Evolutionary conservation across 441 rosid species (phyloP).

Genomic region (Jatropha multifida): DNA sequence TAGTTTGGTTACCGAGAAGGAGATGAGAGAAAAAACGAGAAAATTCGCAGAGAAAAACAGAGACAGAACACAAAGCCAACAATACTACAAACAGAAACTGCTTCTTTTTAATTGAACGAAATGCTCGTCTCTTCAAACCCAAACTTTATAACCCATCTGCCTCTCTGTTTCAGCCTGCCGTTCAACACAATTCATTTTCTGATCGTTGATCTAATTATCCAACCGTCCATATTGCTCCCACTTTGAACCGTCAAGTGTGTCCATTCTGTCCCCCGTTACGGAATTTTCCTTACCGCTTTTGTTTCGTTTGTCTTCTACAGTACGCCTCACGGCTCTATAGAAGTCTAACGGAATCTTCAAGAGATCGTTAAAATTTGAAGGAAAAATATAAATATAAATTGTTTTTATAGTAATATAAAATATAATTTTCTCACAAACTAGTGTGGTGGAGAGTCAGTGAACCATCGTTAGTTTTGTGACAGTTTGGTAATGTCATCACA

Average conservation of each 20-base stretch:
- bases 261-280: conserved; percentile 21
- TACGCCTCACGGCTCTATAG: conserved; percentile 26
- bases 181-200: conserved; percentile 13
- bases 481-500: background rate
- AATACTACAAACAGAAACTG: conserved; percentile 18
- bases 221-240: conserved; percentile 21
- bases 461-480: background rate
- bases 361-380: background rate
- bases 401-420: too few relatives aligned
- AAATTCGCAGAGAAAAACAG: conserved; percentile 31
- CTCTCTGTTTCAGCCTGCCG: conserved; percentile 28
- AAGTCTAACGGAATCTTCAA: conserved; percentile 36
- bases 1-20: conserved; percentile 37
- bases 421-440: background rate
- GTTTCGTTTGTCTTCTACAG: background rate
- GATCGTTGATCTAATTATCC: conserved; percentile 32
- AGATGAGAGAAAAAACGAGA: conserved; percentile 32
- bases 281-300: background rate
- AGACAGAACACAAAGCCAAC: conserved; percentile 9
- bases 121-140: conserved; percentile 25
- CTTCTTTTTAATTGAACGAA: conserved; percentile 33
- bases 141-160: conserved; percentile 27
- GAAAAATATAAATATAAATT: too few relatives aligned
- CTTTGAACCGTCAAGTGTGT: conserved; percentile 31
- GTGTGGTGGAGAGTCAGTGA: background rate